phyloP scores from a whole-genome alignment of 257 asterid genomes.

The Jacaranda mimosifolia region DNA sequence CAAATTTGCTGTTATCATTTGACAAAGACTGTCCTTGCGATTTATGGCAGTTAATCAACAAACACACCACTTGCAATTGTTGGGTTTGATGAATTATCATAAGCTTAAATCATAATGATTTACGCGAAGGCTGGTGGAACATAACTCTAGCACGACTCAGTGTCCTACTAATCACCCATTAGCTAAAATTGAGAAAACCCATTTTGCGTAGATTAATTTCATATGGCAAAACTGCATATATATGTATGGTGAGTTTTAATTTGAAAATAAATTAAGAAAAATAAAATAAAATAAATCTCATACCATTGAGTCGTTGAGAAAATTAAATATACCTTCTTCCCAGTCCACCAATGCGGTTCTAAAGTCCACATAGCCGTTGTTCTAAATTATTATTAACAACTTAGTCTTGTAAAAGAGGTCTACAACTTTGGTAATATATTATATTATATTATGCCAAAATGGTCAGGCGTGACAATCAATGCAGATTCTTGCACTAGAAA shows the following conservation, averaged over 20 bases:
- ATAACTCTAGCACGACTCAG: too few species aligned
- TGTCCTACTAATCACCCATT: neutral
- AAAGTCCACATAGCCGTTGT: slow-evolving; percentile 22
- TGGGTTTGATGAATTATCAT: neutral
- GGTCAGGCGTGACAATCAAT: slow-evolving; percentile 20
- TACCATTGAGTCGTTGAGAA: too few species aligned
- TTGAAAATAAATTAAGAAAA: neutral
- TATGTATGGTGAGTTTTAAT: too few species aligned
- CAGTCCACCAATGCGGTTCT: neutral
- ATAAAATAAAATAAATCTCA: too few species aligned
- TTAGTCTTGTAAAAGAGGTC: slow-evolving; percentile 1
- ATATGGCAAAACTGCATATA: neutral
- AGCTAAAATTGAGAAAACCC: neutral
- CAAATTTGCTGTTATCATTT: neutral
- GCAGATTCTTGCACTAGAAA: slow-evolving; percentile 12
- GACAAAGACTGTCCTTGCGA: too few species aligned
- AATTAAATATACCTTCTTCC: neutral
- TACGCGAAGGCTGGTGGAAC: neutral
- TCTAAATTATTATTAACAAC: slow-evolving; percentile 12
- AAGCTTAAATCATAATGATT: neutral
- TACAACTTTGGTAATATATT: slow-evolving; percentile 1
- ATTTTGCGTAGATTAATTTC: neutral
- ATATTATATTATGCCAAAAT: neutral
- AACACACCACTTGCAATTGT: neutral
- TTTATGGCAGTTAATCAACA: too few species aligned